Base-by-base conservation (phyloP, 106 monocot species). In the Dioscorea dumetorum region DNA sequence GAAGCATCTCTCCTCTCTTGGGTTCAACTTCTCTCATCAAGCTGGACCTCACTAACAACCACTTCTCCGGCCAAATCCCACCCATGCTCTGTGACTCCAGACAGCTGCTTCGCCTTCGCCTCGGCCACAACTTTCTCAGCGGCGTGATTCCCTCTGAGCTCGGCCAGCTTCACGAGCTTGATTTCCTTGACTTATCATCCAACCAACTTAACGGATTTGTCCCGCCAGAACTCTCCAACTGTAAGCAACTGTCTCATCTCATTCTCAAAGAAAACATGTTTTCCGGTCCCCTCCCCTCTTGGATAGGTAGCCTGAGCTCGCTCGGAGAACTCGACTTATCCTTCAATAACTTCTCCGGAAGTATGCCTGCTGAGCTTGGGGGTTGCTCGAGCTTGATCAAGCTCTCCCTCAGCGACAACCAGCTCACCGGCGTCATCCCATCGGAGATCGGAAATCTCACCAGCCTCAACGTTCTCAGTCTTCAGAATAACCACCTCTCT, bases 321-420 rank as follows among this genome's bases (percentile, higher is more conserved):
- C 88, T 95, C 11, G 91, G 95, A 18, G 91, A 91, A 62, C 82
- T 95, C 33, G 91, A 95, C 68, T 68, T 95, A 0, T 95, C 95
- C 0, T 88, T 66, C 66, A 95, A 95, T 58, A 19, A 19, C 31
- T 73, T 95, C 32, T 72, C 57, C 50, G 95, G 95, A 7, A 41
- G 63, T 7, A 49, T 95, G 22, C 88, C 95, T 3, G 61, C 70
- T 8, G 91, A 87, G 69, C 24, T 95, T 20, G 91, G 91, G 3
- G 77, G 64, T 56, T 91, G 88, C 70, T 83, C 79, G 18, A 20
- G 66, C 22, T 71, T 95, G 1, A 78, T 95, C 32, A 91, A 84
- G 73, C 82, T 95, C 41, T 91, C 82, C 22, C 66, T 91, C 49
- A 69, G 78, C 53, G 83, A 79, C 73, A 95, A 91, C 81, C 68